These are phyloP conservation scores for Sporothrix protearum DNA, from an alignment of 2,329 filamentous ascomycete species.

Conservation along the genomic window DNA sequence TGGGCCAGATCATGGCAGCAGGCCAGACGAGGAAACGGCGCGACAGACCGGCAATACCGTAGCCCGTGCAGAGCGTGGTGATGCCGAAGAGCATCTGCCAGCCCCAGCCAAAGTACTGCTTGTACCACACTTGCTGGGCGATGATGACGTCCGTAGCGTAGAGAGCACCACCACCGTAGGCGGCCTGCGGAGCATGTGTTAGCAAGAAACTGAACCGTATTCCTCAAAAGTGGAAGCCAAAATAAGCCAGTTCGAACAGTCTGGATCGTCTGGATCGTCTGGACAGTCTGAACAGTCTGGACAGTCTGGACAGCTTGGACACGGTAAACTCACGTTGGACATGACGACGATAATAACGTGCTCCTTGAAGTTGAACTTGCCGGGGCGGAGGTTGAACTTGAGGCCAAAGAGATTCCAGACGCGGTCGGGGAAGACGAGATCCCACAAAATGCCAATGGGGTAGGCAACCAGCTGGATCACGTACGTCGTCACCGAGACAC, in stretches of 20 bases:
- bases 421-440: constrained; percentile 52
- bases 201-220: not conserved
- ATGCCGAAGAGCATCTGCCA: constrained; percentile 59
- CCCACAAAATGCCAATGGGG: constrained; percentile 54
- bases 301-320: too few species aligned
- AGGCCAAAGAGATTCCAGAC: constrained; percentile 50
- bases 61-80: constrained; percentile 61
- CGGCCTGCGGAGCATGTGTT: constrained; percentile 40
- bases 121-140: constrained; percentile 51
- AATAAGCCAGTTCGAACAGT: not conserved
- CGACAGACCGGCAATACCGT: constrained; percentile 58
- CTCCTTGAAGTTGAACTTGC: constrained; percentile 60
- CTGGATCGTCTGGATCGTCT: too few species aligned
- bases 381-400: constrained; percentile 55
- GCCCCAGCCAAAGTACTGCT: constrained; percentile 52
- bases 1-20: constrained; percentile 63
- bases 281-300: too few species aligned
- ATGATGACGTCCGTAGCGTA: constrained; percentile 53
- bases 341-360: constrained; percentile 61
- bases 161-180: constrained; percentile 55
- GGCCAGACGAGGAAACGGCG: constrained; percentile 59
- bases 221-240: too few species aligned
- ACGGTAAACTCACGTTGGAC: constrained; percentile 53
- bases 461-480: constrained; percentile 61
- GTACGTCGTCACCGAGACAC: constrained; percentile 57